Evolutionary conservation across 139 green algal genomes (phyloP).

Genomic region (Chlorella sp.): DNA sequence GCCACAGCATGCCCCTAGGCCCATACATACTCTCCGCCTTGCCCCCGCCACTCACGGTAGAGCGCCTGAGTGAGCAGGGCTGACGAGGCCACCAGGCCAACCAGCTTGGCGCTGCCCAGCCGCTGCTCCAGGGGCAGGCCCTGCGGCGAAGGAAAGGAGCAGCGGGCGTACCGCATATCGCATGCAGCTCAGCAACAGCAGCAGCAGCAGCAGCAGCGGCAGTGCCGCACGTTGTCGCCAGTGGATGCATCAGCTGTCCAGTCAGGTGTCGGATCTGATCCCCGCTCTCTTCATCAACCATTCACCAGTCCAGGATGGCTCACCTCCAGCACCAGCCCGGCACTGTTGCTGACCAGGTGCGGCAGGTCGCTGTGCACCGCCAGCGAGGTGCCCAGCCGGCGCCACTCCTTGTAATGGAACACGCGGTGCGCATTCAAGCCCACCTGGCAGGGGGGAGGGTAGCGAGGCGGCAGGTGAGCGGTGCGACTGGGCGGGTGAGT

Average conservation of each 20-base stretch:
- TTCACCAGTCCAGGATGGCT: too few relatives aligned
- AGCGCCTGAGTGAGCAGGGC: slow-evolving; percentile 12
- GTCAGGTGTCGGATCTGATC: too few relatives aligned
- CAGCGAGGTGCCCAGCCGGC: slow-evolving; percentile 30
- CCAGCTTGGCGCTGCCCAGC: neutral
- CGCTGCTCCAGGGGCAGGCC: slow-evolving; percentile 30
- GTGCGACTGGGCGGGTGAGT: neutral
- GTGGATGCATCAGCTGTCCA: too few relatives aligned
- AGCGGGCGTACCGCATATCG: too few relatives aligned
- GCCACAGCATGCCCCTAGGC: neutral
- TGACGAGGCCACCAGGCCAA: neutral
- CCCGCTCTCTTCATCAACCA: too few relatives aligned
- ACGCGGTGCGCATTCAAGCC: slow-evolving; percentile 35
- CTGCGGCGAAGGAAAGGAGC: too few relatives aligned
- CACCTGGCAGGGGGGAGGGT: neutral
- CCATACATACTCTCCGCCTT: too few relatives aligned
- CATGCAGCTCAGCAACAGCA: too few relatives aligned
- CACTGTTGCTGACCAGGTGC: slow-evolving; percentile 20
- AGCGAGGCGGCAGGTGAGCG: neutral
- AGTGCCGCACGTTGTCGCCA: too few relatives aligned
- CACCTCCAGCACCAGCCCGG: slow-evolving; percentile 1
- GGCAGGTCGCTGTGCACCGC: slow-evolving; percentile 21
- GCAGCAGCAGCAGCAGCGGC: too few relatives aligned
- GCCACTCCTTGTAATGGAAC: slow-evolving; percentile 28
- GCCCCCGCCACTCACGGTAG: slow-evolving; percentile 31